These are phyloP conservation scores for Suillus weaverae DNA, from an alignment of 768 basidiomycete genomes.

Conservation along the genomic window DNA sequence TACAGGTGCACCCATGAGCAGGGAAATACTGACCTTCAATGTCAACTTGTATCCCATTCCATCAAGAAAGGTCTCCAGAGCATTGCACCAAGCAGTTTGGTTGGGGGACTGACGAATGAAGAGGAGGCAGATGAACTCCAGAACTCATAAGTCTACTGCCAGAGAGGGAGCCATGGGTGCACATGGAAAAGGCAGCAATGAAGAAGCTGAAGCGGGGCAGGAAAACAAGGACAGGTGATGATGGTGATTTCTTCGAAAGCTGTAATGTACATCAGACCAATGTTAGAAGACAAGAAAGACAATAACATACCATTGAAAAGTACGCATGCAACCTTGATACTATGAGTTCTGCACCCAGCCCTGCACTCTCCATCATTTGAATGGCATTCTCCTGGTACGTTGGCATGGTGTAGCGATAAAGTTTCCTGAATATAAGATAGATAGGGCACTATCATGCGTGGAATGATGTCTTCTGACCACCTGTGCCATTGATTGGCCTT, in stretches of 20 bases:
- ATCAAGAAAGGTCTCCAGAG: slow-evolving; percentile 26
- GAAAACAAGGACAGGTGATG: slow-evolving; percentile 1
- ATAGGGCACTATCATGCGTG: neutral
- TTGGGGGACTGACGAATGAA: slow-evolving; percentile 30
- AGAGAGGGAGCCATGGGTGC: slow-evolving; percentile 31
- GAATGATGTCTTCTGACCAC: neutral
- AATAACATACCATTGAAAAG: slow-evolving; percentile 4
- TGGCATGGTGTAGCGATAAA: neutral
- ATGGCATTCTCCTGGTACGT: neutral
- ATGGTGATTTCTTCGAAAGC: slow-evolving; percentile 3
- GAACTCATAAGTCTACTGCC: slow-evolving; percentile 32
- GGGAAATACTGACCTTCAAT: slow-evolving; percentile 15
- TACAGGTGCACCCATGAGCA: neutral
- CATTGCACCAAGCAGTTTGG: slow-evolving; percentile 27
- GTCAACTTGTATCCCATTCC: slow-evolving; percentile 23
- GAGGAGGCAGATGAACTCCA: slow-evolving; percentile 29
- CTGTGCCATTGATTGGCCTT: neutral
- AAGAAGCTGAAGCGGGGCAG: slow-evolving; percentile 26
- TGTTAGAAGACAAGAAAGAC: neutral
- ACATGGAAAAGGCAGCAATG: slow-evolving; percentile 26
- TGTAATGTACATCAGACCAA: slow-evolving; percentile 2
- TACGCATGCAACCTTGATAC: slow-evolving; percentile 4
- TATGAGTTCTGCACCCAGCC: neutral
- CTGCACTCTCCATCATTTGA: neutral
- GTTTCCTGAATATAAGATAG: neutral